phyloP scores from a whole-genome alignment of 768 basidiomycete species.

The Pulveroboletus sp. region DNA sequence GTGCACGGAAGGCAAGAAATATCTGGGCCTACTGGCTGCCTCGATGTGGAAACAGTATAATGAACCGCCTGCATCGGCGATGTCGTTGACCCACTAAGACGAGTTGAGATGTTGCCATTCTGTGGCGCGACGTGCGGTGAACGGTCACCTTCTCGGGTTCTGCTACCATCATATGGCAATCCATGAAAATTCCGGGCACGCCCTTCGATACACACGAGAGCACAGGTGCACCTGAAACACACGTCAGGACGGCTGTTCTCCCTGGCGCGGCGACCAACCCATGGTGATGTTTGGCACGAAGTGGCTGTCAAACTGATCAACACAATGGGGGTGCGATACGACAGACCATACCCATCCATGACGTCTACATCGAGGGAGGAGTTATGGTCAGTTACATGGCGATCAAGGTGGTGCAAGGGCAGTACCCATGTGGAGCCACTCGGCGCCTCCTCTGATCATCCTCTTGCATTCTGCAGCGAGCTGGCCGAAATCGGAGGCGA shows the following conservation, averaged over 20 bases:
- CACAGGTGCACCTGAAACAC: constrained; percentile 70
- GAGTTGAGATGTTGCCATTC: background rate
- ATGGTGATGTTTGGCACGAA: constrained; percentile 99
- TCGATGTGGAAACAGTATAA: constrained; percentile 97
- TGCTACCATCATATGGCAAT: constrained; percentile 99
- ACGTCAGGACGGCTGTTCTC: constrained; percentile 9
- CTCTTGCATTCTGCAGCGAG: constrained; percentile 92
- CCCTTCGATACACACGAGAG: constrained; percentile 80
- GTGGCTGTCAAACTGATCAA: constrained; percentile 51
- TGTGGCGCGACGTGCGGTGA: background rate
- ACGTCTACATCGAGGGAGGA: constrained; percentile 58
- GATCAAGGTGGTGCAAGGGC: constrained; percentile 2
- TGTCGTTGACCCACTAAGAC: constrained; percentile 88
- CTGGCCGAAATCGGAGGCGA: constrained; percentile 96
- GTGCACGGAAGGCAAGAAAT: constrained; percentile 10
- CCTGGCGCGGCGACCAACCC: constrained; percentile 47
- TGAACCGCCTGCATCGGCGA: constrained; percentile 92
- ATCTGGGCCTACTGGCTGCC: constrained; percentile 63
- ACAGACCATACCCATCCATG: constrained; percentile 81
- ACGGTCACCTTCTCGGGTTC: constrained; percentile 78
- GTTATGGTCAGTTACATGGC: constrained; percentile 7
- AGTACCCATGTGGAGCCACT: constrained; percentile 97
- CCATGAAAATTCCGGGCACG: constrained; percentile 97
- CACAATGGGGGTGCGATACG: background rate
- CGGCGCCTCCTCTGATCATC: constrained; percentile 92